Conservation (phyloP, 495 filamentous ascomycete genomes). For the Penicillium nucicola region DNA sequence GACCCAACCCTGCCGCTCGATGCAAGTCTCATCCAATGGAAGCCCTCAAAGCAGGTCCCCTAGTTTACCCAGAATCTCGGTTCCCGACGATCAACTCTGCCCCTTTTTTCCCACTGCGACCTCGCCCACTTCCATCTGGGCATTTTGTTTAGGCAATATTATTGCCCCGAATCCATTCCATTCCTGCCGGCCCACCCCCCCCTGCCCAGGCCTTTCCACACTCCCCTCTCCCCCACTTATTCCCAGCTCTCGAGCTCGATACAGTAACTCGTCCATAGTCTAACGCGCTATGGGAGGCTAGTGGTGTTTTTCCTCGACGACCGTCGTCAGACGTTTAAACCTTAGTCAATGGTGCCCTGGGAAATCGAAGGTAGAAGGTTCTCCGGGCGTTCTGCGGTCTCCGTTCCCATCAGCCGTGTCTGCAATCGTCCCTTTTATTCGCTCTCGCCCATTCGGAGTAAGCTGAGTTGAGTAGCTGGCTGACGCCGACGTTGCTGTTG, state of each 20-base stretch:
- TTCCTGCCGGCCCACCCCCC: background rate
- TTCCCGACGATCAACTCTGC: constrained; percentile 13
- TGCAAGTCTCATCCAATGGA: constrained; percentile 12
- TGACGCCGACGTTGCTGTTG: background rate
- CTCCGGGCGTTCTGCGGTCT: constrained; percentile 1
- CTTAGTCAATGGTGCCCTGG: constrained; percentile 4
- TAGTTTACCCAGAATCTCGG: constrained; percentile 12
- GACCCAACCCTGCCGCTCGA: constrained; percentile 20
- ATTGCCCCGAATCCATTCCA: background rate
- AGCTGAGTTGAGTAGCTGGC: no score
- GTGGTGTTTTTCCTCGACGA: constrained; percentile 9
- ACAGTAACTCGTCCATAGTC: background rate
- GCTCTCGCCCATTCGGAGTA: no score
- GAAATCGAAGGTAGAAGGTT: constrained; percentile 2
- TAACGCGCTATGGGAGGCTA: constrained; percentile 1
- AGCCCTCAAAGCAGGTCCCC: background rate
- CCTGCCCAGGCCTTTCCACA: background rate
- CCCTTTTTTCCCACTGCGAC: constrained; percentile 8
- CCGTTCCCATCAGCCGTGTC: constrained; percentile 1
- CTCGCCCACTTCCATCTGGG: background rate
- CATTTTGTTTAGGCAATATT: background rate
- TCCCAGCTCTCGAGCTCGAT: background rate
- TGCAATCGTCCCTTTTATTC: no score
- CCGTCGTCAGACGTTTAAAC: constrained; percentile 17
- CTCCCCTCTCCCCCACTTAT: background rate